These are phyloP conservation scores for Sodiomyces alkalinus DNA, from an alignment of 2,329 filamentous ascomycete genomes.

Conservation along the genomic window DNA sequence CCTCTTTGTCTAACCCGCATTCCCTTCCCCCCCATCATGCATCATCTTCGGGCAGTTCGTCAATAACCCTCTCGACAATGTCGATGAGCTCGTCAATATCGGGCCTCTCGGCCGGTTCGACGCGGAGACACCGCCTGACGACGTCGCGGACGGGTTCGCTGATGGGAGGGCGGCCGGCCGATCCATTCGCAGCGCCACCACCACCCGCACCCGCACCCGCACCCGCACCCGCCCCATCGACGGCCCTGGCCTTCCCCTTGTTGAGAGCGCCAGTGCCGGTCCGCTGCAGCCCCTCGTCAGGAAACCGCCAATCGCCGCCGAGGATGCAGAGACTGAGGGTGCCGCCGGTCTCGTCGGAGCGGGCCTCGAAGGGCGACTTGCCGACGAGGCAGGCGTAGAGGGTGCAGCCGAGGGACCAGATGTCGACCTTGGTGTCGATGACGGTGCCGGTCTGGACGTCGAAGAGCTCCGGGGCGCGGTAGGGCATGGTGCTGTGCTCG, in stretches of 20 bases:
- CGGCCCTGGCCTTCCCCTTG: constrained; percentile 11
- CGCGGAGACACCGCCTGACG: constrained; percentile 69
- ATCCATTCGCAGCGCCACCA: constrained; percentile 12
- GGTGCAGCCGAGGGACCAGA: constrained; percentile 97
- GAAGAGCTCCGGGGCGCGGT: constrained; percentile 93
- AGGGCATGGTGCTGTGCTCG: constrained; percentile 97
- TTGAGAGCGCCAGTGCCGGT: constrained; percentile 22
- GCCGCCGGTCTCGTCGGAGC: constrained; percentile 90
- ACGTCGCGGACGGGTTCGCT: constrained; percentile 76
- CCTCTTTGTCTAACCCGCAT: too few relatives aligned
- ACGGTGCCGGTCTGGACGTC: constrained; percentile 88
- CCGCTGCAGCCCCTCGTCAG: constrained; percentile 55
- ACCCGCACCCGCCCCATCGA: constrained; percentile 12
- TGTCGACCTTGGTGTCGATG: constrained; percentile 93
- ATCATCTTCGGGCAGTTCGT: constrained; percentile 46
- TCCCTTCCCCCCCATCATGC: too few relatives aligned
- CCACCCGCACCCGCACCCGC: constrained; percentile 13
- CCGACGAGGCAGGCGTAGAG: constrained; percentile 92
- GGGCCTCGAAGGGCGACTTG: constrained; percentile 91
- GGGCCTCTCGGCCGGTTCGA: constrained; percentile 78
- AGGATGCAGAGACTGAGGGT: constrained; percentile 84
- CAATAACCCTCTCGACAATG: constrained; percentile 61
- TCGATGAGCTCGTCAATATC: constrained; percentile 72
- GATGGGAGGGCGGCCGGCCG: constrained; percentile 42
- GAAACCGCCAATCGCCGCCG: constrained; percentile 92